phyloP scores from a whole-genome alignment of 1,139 yeast species.

The Magnusiomyces starmeri region DNA sequence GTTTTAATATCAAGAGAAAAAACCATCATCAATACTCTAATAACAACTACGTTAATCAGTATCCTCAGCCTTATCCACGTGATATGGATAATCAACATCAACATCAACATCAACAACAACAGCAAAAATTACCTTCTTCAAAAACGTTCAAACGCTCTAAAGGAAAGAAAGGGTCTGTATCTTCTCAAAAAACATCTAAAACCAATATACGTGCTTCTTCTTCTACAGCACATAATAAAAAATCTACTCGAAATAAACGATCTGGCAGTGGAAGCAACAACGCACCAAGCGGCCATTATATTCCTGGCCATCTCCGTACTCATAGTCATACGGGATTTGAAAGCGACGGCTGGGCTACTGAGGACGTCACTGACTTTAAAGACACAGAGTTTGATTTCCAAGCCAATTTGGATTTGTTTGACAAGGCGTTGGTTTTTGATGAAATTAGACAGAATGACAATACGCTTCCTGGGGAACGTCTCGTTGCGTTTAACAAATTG shows the following conservation, averaged over 20 bases:
- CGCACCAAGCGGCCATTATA: conserved; percentile 10
- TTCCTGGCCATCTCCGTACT: neutral
- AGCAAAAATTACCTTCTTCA: conserved; percentile 3
- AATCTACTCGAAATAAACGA: conserved; percentile 4
- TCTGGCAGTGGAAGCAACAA: conserved; percentile 11
- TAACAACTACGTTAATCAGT: conserved; percentile 6
- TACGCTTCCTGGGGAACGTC: conserved; percentile 51
- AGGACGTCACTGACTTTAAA: conserved; percentile 41
- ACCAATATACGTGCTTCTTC: neutral
- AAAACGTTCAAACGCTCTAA: conserved; percentile 4
- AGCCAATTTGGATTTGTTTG: conserved; percentile 74
- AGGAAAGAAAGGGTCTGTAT: neutral
- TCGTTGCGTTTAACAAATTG: conserved; percentile 67
- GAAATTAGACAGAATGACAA: conserved; percentile 63
- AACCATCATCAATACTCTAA: conserved; percentile 2
- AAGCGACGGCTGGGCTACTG: conserved; percentile 47
- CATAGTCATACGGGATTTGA: conserved; percentile 13
- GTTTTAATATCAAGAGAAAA: neutral
- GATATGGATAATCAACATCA: conserved; percentile 2
- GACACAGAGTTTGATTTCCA: conserved; percentile 74
- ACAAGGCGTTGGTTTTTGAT: conserved; percentile 71
- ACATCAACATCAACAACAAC: conserved; percentile 2
- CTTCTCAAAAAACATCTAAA: conserved; percentile 4
- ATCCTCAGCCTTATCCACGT: neutral
- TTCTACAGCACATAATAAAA: conserved; percentile 13